A percentile compares a stretch with the other conserved stretches of the same genome.
Conservation (phyloP, 1,139 yeast genomes). For the Taphrina deformans region DNA sequence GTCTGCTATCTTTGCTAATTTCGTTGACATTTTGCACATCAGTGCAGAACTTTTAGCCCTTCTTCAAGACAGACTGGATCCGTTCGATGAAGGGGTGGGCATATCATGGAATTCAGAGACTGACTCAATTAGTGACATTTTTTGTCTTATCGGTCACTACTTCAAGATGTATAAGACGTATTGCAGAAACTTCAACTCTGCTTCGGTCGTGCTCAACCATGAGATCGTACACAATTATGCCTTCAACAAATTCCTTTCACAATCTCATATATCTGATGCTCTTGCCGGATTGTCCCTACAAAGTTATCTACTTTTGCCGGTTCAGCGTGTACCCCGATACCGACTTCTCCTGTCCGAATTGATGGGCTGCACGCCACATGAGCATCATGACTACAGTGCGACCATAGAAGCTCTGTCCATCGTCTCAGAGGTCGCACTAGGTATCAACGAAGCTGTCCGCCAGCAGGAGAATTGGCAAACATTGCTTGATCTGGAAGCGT, state of each 20-base stretch:
- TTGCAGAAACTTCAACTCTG: constrained; percentile 28
- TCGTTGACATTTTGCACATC: constrained; percentile 21
- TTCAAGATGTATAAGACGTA: constrained; percentile 26
- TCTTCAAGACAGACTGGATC: constrained; percentile 15
- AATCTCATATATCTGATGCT: not conserved
- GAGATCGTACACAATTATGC: constrained; percentile 5
- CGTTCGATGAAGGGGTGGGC: not conserved
- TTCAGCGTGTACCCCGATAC: constrained; percentile 28
- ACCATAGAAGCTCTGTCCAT: not conserved
- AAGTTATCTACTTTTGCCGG: constrained; percentile 21
- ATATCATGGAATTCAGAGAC: not conserved
- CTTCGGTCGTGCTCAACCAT: not conserved
- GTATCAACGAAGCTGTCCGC: constrained; percentile 19
- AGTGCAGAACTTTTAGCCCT: constrained; percentile 8
- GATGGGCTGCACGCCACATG: constrained; percentile 6
- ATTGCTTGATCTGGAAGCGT: constrained; percentile 1
- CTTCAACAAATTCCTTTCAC: not conserved
- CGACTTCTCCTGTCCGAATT: constrained; percentile 7
- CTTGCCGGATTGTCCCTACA: constrained; percentile 12
- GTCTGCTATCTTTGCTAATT: constrained; percentile 28
- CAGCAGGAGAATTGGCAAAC: constrained; percentile 19
- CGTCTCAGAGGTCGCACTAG: constrained; percentile 3
- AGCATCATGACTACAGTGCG: constrained; percentile 2
- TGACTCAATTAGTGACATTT: constrained; percentile 20
- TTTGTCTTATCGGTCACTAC: constrained; percentile 17